Evolutionary conservation across 2,329 filamentous ascomycete species (phyloP).

Genomic region (Colletotrichum sp.): DNA sequence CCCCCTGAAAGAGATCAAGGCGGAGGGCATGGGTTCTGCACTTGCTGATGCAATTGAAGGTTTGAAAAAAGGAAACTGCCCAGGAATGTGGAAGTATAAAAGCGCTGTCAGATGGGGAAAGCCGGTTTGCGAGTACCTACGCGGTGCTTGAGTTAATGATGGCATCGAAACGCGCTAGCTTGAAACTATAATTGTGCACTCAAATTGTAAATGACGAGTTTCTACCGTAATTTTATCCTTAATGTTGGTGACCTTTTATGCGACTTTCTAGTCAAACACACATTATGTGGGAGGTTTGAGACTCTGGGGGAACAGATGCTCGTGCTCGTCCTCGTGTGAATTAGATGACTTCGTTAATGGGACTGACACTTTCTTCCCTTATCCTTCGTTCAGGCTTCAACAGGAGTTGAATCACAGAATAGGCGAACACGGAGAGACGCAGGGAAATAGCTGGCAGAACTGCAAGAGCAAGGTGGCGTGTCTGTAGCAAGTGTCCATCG

Average conservation of each 20-base stretch:
- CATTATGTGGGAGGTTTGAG: not conserved
- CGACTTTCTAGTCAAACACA: not conserved
- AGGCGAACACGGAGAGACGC: not conserved
- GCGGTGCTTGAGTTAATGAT: constrained; percentile 19
- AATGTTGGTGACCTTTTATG: not conserved
- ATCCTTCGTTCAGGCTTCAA: not conserved
- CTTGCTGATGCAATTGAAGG: constrained; percentile 59
- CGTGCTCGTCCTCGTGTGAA: not conserved
- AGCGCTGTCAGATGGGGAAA: constrained; percentile 52
- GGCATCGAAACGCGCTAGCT: not conserved
- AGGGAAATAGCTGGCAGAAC: not conserved
- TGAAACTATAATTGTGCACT: not conserved
- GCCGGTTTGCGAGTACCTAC: constrained; percentile 50
- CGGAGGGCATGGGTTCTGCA: constrained; percentile 49
- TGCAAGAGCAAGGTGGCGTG: not conserved
- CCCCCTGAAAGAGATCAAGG: constrained; percentile 50
- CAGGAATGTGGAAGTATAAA: constrained; percentile 60
- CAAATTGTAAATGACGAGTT: not conserved
- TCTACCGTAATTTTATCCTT: not conserved
- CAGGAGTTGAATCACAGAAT: not conserved
- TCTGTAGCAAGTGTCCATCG: not conserved
- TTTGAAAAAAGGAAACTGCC: constrained; percentile 53
- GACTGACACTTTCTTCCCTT: not conserved
- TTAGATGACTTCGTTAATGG: not conserved
- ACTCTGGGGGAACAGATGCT: not conserved